A percentile compares a stretch with the other conserved stretches of the same genome.
These are phyloP conservation scores for Plasmodium billcollinsi DNA, from an alignment of 169 alveolate species.

Conservation along the genomic window DNA sequence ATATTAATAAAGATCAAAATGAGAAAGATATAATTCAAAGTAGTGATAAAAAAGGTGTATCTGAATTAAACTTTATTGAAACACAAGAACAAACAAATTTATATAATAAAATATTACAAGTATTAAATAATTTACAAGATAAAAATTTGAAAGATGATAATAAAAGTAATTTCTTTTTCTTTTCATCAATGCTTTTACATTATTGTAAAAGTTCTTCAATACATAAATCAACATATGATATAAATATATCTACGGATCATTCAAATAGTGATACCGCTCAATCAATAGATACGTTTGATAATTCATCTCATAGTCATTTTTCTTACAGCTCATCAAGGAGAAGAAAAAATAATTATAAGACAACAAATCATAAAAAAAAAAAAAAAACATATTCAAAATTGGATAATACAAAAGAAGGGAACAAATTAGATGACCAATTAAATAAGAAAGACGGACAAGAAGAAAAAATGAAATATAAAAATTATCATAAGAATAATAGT, in stretches of 20 bases:
- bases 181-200: slow-evolving; percentile 49
- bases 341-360: slow-evolving; percentile 7
- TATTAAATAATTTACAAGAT: slow-evolving; percentile 39
- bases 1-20: no score
- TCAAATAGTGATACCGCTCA: slow-evolving; percentile 4
- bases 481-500: not conserved
- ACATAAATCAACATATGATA: not conserved
- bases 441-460: not conserved
- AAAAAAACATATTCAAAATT: slow-evolving; percentile 11
- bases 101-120: slow-evolving; percentile 72
- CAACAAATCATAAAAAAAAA: slow-evolving; percentile 19
- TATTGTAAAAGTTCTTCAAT: slow-evolving; percentile 15
- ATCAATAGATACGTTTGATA: not conserved
- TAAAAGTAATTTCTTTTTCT: slow-evolving; percentile 30
- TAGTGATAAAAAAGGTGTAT: slow-evolving; percentile 2
- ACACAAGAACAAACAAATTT: slow-evolving; percentile 69
- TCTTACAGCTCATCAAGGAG: slow-evolving; percentile 3
- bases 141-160: slow-evolving; percentile 19
- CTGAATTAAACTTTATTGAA: slow-evolving; percentile 57
- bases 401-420: not conserved
- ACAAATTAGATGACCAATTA: not conserved
- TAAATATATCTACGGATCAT: not conserved
- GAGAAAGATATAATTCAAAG: no score
- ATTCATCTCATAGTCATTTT: slow-evolving; percentile 1
- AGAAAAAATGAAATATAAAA: not conserved